Conservation (phyloP, 1,284 basidiomycete genomes). For the Calocybe gambosa region DNA sequence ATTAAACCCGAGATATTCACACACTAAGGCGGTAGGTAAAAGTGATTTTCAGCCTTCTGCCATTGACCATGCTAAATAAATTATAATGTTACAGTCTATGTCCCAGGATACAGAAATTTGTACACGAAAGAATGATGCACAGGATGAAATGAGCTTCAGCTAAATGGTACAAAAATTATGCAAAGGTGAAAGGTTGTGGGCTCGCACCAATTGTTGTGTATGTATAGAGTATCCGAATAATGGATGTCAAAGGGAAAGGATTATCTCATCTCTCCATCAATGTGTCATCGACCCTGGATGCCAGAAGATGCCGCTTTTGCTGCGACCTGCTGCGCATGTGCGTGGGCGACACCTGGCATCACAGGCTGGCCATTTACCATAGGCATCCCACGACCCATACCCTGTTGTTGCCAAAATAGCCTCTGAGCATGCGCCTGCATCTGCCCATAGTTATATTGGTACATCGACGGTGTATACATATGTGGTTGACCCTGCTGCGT, state of each 20-base stretch:
- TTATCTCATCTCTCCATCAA: background rate
- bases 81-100: background rate
- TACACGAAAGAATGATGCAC: background rate
- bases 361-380: conserved; percentile 9
- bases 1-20: background rate
- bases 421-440: conserved; percentile 17
- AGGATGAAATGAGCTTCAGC: background rate
- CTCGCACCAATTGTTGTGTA: background rate
- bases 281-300: conserved; percentile 15
- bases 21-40: too few species aligned
- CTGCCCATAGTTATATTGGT: conserved; percentile 14
- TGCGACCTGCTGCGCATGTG: conserved; percentile 10
- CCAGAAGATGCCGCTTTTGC: conserved; percentile 11
- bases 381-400: conserved; percentile 3
- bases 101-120: background rate
- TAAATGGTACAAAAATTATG: conserved; percentile 1
- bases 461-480: conserved; percentile 13
- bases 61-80: too few species aligned
- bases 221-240: background rate
- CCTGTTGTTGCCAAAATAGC: conserved; percentile 13
- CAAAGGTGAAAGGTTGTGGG: background rate
- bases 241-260: background rate
- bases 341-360: background rate
- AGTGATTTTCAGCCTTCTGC: too few species aligned
- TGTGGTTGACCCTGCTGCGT: conserved; percentile 15